A percentile compares a stretch with the other conserved stretches of the same genome.
Conservation (phyloP, 225 moss, liverwort and hornwort species). For the Asterella californica region DNA sequence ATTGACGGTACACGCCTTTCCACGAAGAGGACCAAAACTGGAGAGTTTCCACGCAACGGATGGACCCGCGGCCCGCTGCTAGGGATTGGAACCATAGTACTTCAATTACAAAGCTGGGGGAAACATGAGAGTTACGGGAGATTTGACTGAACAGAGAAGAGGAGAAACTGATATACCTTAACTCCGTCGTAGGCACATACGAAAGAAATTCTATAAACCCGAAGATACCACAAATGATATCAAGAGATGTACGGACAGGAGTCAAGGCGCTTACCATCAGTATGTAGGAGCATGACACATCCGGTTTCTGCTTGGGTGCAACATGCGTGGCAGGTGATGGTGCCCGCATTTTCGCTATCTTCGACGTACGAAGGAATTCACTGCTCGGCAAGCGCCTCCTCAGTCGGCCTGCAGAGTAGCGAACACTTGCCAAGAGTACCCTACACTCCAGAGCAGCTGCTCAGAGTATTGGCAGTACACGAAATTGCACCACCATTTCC, state of each 20-base stretch:
- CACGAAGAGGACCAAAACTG: no score
- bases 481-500: background rate
- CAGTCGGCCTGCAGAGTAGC: background rate
- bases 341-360: slow-evolving; percentile 31
- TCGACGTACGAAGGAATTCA: background rate
- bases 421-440: background rate
- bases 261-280: slow-evolving; percentile 32
- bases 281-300: slow-evolving; percentile 44
- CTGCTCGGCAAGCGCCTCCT: background rate
- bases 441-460: background rate
- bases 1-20: background rate
- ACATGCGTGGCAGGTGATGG: slow-evolving; percentile 22
- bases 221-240: no score
- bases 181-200: no score
- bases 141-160: no score
- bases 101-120: no score
- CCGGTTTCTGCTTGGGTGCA: slow-evolving; percentile 23
- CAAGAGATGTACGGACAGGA: background rate
- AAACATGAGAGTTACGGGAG: no score
- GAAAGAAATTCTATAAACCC: background rate
- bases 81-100: no score
- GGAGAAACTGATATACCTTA: no score
- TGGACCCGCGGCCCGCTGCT: no score
- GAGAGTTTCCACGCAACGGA: no score
- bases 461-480: background rate